Evolutionary conservation across 257 asterid species (phyloP).

Genomic region (Rubia yunnanensis): DNA sequence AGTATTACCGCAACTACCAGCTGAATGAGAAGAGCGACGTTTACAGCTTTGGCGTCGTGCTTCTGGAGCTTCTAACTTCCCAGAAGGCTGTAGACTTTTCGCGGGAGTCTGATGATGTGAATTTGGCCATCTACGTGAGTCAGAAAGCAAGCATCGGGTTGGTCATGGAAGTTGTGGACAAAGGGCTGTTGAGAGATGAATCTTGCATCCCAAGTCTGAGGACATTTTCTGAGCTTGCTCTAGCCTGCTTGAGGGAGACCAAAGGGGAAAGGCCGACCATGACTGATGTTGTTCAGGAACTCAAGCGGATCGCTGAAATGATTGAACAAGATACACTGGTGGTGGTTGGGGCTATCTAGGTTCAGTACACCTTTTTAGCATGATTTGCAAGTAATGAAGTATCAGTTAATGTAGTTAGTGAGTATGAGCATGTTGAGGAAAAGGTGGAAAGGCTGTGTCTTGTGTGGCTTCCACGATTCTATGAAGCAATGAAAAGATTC

Average conservation of each 20-base stretch:
- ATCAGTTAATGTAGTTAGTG: background rate
- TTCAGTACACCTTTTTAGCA: background rate
- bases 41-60: slow-evolving; percentile 37
- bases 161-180: slow-evolving; percentile 29
- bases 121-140: slow-evolving; percentile 26
- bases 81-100: slow-evolving; percentile 30
- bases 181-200: slow-evolving; percentile 23
- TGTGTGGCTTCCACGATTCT: background rate
- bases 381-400: background rate
- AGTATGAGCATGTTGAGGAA: background rate
- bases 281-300: slow-evolving; percentile 31
- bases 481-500: background rate
- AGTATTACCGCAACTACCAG: slow-evolving; percentile 31
- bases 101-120: slow-evolving; percentile 23
- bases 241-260: slow-evolving; percentile 31
- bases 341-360: background rate
- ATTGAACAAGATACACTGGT: slow-evolving; percentile 10
- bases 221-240: slow-evolving; percentile 24
- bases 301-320: slow-evolving; percentile 18
- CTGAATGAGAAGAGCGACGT: slow-evolving; percentile 40
- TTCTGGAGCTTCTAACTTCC: slow-evolving; percentile 36
- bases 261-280: slow-evolving; percentile 37
- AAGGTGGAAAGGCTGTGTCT: background rate
- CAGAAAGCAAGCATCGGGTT: slow-evolving; percentile 18
- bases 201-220: slow-evolving; percentile 12